A percentile compares a stretch with the other conserved stretches of the same genome.
Evolutionary conservation across 371 early-diverging fungal genomes (phyloP).

Genomic region (Mucor plumbeus): DNA sequence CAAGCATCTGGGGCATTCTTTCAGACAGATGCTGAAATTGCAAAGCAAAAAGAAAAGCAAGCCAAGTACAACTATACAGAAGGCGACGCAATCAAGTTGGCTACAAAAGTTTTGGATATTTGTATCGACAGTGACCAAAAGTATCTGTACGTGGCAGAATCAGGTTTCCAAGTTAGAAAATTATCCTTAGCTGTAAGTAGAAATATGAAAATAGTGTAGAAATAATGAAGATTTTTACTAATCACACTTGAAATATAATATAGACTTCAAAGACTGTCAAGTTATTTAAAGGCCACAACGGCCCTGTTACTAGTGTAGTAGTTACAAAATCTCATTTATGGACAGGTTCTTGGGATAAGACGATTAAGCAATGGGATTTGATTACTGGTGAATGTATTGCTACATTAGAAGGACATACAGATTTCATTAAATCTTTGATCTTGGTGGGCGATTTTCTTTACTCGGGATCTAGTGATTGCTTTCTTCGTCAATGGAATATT

Average conservation of each 20-base stretch:
- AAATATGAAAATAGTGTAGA: background rate
- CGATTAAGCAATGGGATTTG: conserved; percentile 71
- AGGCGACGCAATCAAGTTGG: conserved; percentile 65
- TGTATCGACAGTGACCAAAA: conserved; percentile 27
- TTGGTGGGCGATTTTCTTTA: conserved; percentile 56
- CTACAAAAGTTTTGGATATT: conserved; percentile 71
- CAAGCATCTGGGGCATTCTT: conserved; percentile 74
- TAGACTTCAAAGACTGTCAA: conserved; percentile 69
- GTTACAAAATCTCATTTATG: conserved; percentile 55
- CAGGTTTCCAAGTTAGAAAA: conserved; percentile 63
- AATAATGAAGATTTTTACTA: background rate
- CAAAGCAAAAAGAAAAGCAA: conserved; percentile 57
- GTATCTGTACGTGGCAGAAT: conserved; percentile 64
- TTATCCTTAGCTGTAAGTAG: conserved; percentile 56
- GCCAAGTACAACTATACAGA: conserved; percentile 68
- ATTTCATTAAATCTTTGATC: conserved; percentile 76
- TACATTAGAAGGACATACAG: conserved; percentile 66
- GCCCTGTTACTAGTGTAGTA: conserved; percentile 79
- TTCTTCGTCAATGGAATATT: conserved; percentile 70
- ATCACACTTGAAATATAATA: background rate
- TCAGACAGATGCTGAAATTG: conserved; percentile 78
- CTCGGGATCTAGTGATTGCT: conserved; percentile 76
- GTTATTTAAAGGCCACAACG: conserved; percentile 77
- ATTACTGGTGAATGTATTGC: conserved; percentile 61
- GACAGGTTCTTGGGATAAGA: conserved; percentile 88